phyloP scores from a whole-genome alignment of 106 monocot genomes.

The Apostasia shenzhenica region DNA sequence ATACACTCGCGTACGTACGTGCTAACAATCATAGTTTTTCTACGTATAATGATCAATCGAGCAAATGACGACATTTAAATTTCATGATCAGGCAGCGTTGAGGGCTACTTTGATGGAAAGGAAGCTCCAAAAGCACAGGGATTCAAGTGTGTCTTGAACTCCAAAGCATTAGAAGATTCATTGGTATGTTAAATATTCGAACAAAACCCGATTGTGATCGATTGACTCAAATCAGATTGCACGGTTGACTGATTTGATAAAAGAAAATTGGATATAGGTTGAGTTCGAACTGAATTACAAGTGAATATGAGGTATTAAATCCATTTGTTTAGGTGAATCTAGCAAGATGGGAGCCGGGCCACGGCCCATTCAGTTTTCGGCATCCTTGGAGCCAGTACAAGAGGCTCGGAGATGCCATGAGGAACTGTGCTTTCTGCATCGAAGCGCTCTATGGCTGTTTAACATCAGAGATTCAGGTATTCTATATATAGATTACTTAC shows the following conservation, averaged over 20 bases:
- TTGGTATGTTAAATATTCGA: slow-evolving; percentile 9
- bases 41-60: background rate
- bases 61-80: background rate
- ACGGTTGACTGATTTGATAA: background rate
- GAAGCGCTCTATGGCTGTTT: slow-evolving; percentile 13
- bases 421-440: slow-evolving; percentile 17
- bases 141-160: slow-evolving; percentile 56
- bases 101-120: slow-evolving; percentile 27
- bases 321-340: slow-evolving; percentile 10
- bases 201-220: no score
- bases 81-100: slow-evolving; percentile 21
- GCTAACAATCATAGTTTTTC: background rate
- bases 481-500: background rate
- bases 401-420: slow-evolving; percentile 11
- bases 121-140: slow-evolving; percentile 22
- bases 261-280: background rate
- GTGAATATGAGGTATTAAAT: background rate
- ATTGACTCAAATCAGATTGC: background rate
- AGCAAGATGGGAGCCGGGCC: slow-evolving; percentile 26
- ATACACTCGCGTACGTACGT: background rate
- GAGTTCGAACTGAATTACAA: no score
- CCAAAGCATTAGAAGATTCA: slow-evolving; percentile 55
- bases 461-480: slow-evolving; percentile 13
- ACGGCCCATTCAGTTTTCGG: slow-evolving; percentile 17
- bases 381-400: slow-evolving; percentile 22